phyloP scores from a whole-genome alignment of 2,329 filamentous ascomycete genomes.

The Fusarium heterosporum region DNA sequence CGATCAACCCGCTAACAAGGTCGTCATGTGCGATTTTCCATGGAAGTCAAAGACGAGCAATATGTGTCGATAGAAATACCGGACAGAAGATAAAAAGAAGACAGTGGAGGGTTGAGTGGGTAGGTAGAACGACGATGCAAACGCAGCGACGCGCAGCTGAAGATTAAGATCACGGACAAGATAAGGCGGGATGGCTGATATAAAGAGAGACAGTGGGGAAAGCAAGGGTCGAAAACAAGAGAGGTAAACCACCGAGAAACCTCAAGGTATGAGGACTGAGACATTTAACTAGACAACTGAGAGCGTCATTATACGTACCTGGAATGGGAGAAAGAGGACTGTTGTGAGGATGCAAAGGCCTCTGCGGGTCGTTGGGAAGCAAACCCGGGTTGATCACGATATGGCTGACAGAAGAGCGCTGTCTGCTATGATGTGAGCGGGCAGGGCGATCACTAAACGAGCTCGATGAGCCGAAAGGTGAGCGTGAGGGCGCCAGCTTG shows the following conservation, averaged over 20 bases:
- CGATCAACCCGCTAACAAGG: constrained; percentile 45
- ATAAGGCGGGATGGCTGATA: constrained; percentile 10
- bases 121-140: constrained; percentile 10
- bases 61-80: constrained; percentile 1
- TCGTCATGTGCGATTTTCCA: constrained; percentile 22
- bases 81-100: neutral
- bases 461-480: constrained; percentile 65
- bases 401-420: constrained; percentile 60
- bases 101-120: neutral
- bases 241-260: constrained; percentile 22
- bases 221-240: constrained; percentile 20
- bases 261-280: constrained; percentile 36
- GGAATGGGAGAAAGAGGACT: constrained; percentile 64
- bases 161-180: constrained; percentile 6
- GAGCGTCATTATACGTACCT: constrained; percentile 57
- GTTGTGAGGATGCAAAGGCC: constrained; percentile 45
- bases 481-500: constrained; percentile 65
- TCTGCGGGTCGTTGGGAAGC: constrained; percentile 49
- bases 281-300: constrained; percentile 33
- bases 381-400: constrained; percentile 47
- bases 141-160: constrained; percentile 8
- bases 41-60: constrained; percentile 21
- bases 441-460: constrained; percentile 63
- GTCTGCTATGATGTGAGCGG: constrained; percentile 63
- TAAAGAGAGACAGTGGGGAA: constrained; percentile 26